Base-by-base conservation (phyloP, 228 moss, liverwort and hornwort species). In the Sphagnum fallax region DNA sequence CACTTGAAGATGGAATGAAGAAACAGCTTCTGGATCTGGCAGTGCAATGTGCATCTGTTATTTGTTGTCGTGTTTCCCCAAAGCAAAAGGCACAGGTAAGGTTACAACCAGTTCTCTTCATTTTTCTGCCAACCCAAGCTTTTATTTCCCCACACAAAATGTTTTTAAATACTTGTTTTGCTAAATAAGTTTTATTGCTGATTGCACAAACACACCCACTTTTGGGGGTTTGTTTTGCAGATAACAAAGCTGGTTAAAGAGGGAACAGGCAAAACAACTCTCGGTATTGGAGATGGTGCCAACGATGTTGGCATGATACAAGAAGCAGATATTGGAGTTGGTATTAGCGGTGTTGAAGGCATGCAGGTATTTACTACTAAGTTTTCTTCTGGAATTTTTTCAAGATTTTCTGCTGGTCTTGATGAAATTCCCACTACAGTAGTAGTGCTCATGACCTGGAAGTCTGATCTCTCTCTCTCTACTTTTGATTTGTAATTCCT, bases 281-380 rank as follows among this genome's bases (percentile, higher is more conserved):
- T 98, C 53, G 94, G 98, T n/a, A 94, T 98, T 65, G 98, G 98
- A 67, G 98, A 98, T 65, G 98, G 98, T 65, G 98, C 98, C 63
- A 98, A 98, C 70, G 98, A 98, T 77, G 98, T 98, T 52, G 98
- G 98, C 77, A 98, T 98, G 98, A 98, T 98, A 59, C 98, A 98
- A 67, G 98, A 98, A 77, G 98, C 98, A 69, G 98, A 98, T 66
- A 98, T 98, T 52, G 98, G 98, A 68, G 83, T 98, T 60, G 98
- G 98, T 72, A 98, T 98, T 11, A 94, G 98, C 77, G 98, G 98
- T 65, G 98, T 98, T 74, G 98, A 98, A 72, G 98, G 98, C 76
- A 94, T 93, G 94, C 98, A 91, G 91, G 91, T 91, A 53, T 32
- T 32, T 32, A 32, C 32, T 32, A 32, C 32, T 32, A 32, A 32